A percentile compares a stretch with the other conserved stretches of the same genome.
Evolutionary conservation across 1,284 basidiomycete genomes (phyloP).

Genomic region (Cronartium quercuum): DNA sequence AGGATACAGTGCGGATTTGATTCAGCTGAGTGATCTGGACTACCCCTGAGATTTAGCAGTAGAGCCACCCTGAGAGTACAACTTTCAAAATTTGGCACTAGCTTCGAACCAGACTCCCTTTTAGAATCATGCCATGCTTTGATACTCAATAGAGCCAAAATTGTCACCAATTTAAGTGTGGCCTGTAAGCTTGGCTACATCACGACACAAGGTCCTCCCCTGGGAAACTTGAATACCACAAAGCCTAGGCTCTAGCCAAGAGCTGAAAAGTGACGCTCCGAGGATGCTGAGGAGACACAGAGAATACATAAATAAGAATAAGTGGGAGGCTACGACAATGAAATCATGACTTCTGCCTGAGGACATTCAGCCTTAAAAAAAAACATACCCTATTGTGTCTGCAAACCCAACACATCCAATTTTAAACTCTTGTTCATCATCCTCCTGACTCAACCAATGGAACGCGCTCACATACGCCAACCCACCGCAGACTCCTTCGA

Average conservation of each 20-base stretch:
- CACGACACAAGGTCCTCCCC: constrained; percentile 15
- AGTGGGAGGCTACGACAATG: not conserved
- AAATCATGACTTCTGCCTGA: no score
- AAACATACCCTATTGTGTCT: constrained; percentile 31
- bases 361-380: not conserved
- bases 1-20: not conserved
- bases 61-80: no score
- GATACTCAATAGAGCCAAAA: no score
- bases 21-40: not conserved
- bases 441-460: constrained; percentile 21
- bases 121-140: no score
- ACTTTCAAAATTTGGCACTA: no score
- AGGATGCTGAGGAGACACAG: constrained; percentile 10
- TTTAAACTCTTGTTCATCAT: constrained; percentile 21
- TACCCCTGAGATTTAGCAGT: not conserved
- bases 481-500: constrained; percentile 83
- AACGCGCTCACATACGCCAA: constrained; percentile 59
- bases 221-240: constrained; percentile 31
- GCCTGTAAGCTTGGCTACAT: not conserved
- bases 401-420: constrained; percentile 37
- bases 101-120: no score
- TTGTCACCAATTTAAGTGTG: not conserved
- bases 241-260: constrained; percentile 28
- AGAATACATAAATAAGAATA: not conserved
- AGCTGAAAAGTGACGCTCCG: constrained; percentile 22